Evolutionary conservation across 352 stramenopile genomes (phyloP).

Genomic region (Elongisporangium senticosum): DNA sequence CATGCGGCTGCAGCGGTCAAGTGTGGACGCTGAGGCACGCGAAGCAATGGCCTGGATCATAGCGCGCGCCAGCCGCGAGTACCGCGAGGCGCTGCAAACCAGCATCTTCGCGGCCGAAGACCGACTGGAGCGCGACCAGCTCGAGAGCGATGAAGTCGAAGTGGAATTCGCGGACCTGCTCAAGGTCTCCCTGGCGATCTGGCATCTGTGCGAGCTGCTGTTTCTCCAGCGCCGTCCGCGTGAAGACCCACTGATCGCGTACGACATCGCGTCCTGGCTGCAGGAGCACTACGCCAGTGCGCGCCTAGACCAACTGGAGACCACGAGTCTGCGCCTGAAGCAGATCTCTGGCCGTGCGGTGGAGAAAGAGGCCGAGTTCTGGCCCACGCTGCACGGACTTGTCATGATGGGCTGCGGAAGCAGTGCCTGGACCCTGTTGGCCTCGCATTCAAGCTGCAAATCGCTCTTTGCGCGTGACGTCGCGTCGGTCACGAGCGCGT

Average conservation of each 20-base stretch:
- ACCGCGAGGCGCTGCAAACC: slow-evolving; percentile 62
- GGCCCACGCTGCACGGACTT: slow-evolving; percentile 53
- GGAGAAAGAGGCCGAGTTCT: slow-evolving; percentile 53
- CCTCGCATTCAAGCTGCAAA: slow-evolving; percentile 50
- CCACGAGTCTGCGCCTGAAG: slow-evolving; percentile 31
- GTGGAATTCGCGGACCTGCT: slow-evolving; percentile 55
- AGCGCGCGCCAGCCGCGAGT: slow-evolving; percentile 55
- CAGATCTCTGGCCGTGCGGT: slow-evolving; percentile 3
- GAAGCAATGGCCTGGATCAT: slow-evolving; percentile 17
- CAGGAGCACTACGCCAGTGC: slow-evolving; percentile 67
- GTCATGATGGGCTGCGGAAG: slow-evolving; percentile 41
- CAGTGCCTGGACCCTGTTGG: slow-evolving; percentile 57
- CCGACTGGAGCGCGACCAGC: slow-evolving; percentile 14
- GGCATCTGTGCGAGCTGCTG: slow-evolving; percentile 74
- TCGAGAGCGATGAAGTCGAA: slow-evolving; percentile 11
- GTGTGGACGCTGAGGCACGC: slow-evolving; percentile 10
- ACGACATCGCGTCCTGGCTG: slow-evolving; percentile 68
- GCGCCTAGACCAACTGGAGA: slow-evolving; percentile 48
- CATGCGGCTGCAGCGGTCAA: slow-evolving; percentile 17
- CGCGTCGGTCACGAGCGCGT: slow-evolving; percentile 31
- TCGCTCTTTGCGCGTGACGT: slow-evolving; percentile 37
- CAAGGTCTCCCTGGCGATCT: slow-evolving; percentile 75
- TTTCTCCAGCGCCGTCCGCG: slow-evolving; percentile 51
- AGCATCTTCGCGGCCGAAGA: slow-evolving; percentile 66
- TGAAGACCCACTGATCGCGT: slow-evolving; percentile 53